A percentile compares a stretch with the other conserved stretches of the same genome.
Conservation (phyloP, 2,329 filamentous ascomycete genomes). For the Colletotrichum simmondsii region DNA sequence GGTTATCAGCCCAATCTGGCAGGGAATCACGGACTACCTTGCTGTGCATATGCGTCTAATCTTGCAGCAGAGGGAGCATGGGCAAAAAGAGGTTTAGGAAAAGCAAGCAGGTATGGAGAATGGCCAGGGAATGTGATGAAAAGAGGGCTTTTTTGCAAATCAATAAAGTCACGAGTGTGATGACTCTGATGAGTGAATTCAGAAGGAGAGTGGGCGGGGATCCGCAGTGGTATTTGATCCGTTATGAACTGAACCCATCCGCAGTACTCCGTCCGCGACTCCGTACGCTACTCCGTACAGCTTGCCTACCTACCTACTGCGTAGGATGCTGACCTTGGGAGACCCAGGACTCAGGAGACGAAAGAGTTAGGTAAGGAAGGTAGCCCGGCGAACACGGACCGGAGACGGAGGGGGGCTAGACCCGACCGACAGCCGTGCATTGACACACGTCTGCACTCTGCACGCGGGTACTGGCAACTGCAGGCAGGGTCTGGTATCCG, state of each 20-base stretch:
- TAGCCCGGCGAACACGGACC: neutral
- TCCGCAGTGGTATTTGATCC: constrained; percentile 16
- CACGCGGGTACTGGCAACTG: neutral
- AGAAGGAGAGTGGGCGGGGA: constrained; percentile 2
- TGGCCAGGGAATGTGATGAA: neutral
- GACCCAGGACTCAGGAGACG: neutral
- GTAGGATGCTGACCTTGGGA: neutral
- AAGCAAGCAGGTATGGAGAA: neutral
- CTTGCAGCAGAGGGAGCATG: neutral
- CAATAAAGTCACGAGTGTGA: neutral
- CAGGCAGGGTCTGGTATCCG: neutral
- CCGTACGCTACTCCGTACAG: neutral
- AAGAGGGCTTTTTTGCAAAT: neutral
- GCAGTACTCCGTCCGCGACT: neutral
- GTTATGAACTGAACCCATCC: neutral
- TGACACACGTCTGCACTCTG: neutral
- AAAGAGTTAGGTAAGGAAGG: neutral
- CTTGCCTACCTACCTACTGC: too few species aligned
- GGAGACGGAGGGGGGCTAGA: neutral
- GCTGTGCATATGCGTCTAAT: neutral
- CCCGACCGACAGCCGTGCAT: neutral
- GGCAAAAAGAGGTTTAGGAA: too few species aligned
- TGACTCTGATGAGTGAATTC: neutral
- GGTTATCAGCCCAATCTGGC: neutral
- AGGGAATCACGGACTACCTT: neutral